Evolutionary conservation across 495 filamentous ascomycete species (phyloP), one percentile per base, ranked within the genome.

Genomic region (Tuber melanosporum): DNA sequence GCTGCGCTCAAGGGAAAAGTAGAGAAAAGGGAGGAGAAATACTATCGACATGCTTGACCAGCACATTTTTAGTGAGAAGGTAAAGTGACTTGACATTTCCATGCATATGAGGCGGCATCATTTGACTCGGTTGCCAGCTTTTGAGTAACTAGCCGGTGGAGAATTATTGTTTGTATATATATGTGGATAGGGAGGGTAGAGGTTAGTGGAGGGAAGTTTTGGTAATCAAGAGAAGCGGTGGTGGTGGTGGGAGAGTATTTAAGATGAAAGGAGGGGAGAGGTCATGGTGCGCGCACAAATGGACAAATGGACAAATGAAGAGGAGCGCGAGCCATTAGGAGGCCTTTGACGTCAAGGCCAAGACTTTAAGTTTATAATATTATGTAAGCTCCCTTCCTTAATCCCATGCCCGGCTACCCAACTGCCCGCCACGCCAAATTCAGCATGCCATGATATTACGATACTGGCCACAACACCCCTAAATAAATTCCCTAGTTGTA

Each of bases 71-170:
- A 10, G 77, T 46, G 74, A 76, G 80, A 15, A 47, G 71, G 45
- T 82, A 82, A n/a, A 82, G 73, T n/a, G 72, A 79, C 73, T 82
- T 81, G 22, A 80, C 77, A 20, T 80, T 80, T 3, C 80, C 80
- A 36, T 74, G 74, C 10, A 74, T 75, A 19, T 46, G 75, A n/a
- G 32, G 22, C 41, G 77, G 71, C 78, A 80, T 80, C 3, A 42
- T 36, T 66, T 36, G 26, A 66, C 57, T 17, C 57, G 57, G 57
- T 36, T 36, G 26, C 14, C 17, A 36, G 57, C 26, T 66, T 14
- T 17, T 36, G 32, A 17, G 57, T 36, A 66, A 26, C 57, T 36
- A 66, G 26, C 57, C 57, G 32, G 26, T 36, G 57, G 32, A 36
- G 57, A 66, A 66, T 36, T 66, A 32, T 66, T 36, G 36, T 15